These are phyloP conservation scores for Pyrenula aspistea DNA, from an alignment of 495 filamentous ascomycete species.

Conservation along the genomic window DNA sequence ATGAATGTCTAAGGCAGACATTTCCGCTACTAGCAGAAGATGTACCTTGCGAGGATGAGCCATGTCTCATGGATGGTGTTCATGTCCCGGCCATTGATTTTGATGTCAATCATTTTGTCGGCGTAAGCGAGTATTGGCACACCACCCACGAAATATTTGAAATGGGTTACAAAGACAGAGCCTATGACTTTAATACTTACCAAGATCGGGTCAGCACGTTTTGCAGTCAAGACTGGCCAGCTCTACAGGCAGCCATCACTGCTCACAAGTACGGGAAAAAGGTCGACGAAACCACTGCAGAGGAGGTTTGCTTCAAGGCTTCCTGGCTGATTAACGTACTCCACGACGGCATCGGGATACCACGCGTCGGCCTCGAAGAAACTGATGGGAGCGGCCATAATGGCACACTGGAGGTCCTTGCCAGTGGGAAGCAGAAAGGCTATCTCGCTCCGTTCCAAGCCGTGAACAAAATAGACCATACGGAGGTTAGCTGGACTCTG, in stretches of 20 bases:
- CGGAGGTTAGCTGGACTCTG: slow-evolving; percentile 96
- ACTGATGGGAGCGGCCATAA: slow-evolving; percentile 42
- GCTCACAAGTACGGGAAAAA: slow-evolving; percentile 64
- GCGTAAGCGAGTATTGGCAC: slow-evolving; percentile 98
- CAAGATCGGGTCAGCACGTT: slow-evolving; percentile 75
- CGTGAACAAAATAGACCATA: slow-evolving; percentile 80
- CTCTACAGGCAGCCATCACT: slow-evolving; percentile 52
- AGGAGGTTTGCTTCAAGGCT: slow-evolving; percentile 92
- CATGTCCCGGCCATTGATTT: slow-evolving; percentile 97
- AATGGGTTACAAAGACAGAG: slow-evolving; percentile 63
- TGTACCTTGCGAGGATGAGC: slow-evolving; percentile 66
- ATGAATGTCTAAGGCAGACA: slow-evolving; percentile 71
- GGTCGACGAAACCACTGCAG: slow-evolving; percentile 58
- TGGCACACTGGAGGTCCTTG: slow-evolving; percentile 59
- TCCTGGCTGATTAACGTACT: slow-evolving; percentile 95
- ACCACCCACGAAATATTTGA: slow-evolving; percentile 93
- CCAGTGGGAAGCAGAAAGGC: slow-evolving; percentile 62
- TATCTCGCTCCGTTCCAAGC: slow-evolving; percentile 85
- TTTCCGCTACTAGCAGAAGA: slow-evolving; percentile 87
- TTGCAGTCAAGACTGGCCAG: slow-evolving; percentile 71
- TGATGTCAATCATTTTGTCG: slow-evolving; percentile 94
- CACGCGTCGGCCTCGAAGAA: slow-evolving; percentile 72
- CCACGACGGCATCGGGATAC: slow-evolving; percentile 90
- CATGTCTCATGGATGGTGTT: slow-evolving; percentile 78
- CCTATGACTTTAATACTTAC: slow-evolving; percentile 87